Evolutionary conservation across 1,284 basidiomycete genomes (phyloP), one percentile per base, ranked within the genome.

Genomic region (Cutaneotrichosporon dermatis): DNA sequence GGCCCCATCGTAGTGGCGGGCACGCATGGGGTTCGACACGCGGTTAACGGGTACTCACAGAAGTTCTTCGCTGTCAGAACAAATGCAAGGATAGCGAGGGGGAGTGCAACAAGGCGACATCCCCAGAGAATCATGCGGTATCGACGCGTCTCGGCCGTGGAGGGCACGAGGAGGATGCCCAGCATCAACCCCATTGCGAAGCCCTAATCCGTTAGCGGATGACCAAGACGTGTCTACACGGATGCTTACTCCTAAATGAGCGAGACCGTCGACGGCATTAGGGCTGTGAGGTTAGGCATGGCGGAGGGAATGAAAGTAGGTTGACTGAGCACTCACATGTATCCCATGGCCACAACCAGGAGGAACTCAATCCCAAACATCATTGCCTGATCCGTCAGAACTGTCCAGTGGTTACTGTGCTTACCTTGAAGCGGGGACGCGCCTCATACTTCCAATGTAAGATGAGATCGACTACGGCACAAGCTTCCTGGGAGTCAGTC

Each of bases 381-480:
- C 42, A 87, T 80, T 6, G 74, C 73, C 73, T 76, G 55, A 3
- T 4, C n/a, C n/a, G 50, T 54, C 42, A 54, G 34, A 25, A 25
- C 25, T 25, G 25, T 25, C 25, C 25, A 25, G 2, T 25, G 25
- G 25, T 25, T 25, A 25, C 40, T 11, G 35, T 15, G 58, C 77
- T 69, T 61, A 88, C 89, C 82, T 86, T 90, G 63, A 86, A 82
- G 34, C 82, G 84, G 10, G 92, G 93, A 59, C 85, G 82, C 68
- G 88, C 86, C 53, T 92, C 86, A 70, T 92, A 89, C 68, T 85
- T 84, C 94, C 94, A 97, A 71, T 99, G 95, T 34, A 93, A 86
- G 52, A 91, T 82, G 37, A 99, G 79, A 73, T 99, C 95, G 2
- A 96, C 87, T 83, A 83, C 68, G 39, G 81, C 75, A 65, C 92